phyloP scores from a whole-genome alignment of 225 moss, liverwort and hornwort species.

The Marchantia polymorpha region DNA sequence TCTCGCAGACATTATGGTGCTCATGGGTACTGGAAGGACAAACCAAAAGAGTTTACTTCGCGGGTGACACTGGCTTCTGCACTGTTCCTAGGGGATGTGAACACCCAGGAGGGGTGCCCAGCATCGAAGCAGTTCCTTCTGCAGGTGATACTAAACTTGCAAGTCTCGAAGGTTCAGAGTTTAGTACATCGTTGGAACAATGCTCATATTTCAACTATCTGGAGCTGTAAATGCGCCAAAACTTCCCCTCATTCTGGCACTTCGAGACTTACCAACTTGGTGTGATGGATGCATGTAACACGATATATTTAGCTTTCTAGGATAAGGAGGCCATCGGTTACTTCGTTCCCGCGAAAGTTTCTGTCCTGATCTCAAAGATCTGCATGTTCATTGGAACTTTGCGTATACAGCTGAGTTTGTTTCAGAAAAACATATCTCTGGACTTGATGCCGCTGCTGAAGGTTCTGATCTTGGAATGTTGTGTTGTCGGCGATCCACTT shows the following conservation, averaged over 20 bases:
- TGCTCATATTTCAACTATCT: neutral
- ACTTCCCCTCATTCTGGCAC: neutral
- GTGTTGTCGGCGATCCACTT: neutral
- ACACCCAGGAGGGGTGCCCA: constrained; percentile 35
- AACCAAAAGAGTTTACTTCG: constrained; percentile 45
- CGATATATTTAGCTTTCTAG: neutral
- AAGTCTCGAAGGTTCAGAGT: neutral
- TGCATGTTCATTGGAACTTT: neutral
- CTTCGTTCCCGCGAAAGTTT: neutral
- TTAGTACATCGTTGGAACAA: neutral
- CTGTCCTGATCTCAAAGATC: neutral
- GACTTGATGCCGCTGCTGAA: neutral
- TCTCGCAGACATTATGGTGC: constrained; percentile 50
- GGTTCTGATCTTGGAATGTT: neutral
- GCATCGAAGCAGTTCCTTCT: constrained; percentile 18
- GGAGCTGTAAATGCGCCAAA: neutral
- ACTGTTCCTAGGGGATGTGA: constrained; percentile 35
- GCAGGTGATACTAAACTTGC: constrained; percentile 4
- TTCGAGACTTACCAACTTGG: neutral
- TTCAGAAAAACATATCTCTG: neutral
- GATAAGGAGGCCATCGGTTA: neutral
- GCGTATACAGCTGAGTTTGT: neutral
- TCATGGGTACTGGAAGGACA: constrained; percentile 54
- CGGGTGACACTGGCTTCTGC: constrained; percentile 55
- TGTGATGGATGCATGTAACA: neutral